Evolutionary conservation across 139 green algal genomes (phyloP).

Genomic region (Chlorella sorokiniana): DNA sequence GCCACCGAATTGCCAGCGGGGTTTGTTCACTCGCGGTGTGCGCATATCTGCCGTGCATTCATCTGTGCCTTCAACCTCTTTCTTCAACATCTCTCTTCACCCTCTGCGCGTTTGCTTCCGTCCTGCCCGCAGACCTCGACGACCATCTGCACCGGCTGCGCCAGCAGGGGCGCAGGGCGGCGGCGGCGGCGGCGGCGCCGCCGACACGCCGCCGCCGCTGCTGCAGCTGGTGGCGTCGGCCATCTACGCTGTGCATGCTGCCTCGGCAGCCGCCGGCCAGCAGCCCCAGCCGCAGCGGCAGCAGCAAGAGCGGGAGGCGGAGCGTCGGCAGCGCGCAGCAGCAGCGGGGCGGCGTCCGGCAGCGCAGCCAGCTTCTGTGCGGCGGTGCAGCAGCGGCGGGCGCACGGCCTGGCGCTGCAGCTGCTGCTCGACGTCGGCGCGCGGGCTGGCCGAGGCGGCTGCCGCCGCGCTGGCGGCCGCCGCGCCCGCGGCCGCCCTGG

Average conservation of each 20-base stretch:
- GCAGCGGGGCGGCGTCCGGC: neutral
- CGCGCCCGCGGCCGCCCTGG: neutral
- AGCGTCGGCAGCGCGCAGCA: neutral
- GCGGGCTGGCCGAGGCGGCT: neutral
- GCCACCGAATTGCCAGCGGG: too few species aligned
- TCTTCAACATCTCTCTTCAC: too few species aligned
- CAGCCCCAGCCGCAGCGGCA: neutral
- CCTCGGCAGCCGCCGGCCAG: neutral
- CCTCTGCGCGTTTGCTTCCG: too few species aligned
- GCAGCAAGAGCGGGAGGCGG: neutral
- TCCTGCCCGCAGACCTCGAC: slow-evolving; percentile 9
- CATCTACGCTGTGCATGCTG: neutral
- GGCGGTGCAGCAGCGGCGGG: slow-evolving; percentile 11
- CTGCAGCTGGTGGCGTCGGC: slow-evolving; percentile 2
- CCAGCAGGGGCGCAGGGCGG: slow-evolving; percentile 12
- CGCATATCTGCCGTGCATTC: too few species aligned
- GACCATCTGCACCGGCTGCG: slow-evolving; percentile 25
- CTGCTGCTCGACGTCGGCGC: neutral
- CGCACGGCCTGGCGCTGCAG: neutral
- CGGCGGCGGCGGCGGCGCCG: neutral
- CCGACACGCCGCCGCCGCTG: slow-evolving; percentile 8
- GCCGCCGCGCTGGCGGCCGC: neutral
- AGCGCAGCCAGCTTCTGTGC: slow-evolving; percentile 7
- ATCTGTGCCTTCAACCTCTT: too few species aligned
- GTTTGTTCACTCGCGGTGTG: too few species aligned